phyloP scores from a whole-genome alignment of 2,329 filamentous ascomycete genomes.

The Aureobasidium namibiae region DNA sequence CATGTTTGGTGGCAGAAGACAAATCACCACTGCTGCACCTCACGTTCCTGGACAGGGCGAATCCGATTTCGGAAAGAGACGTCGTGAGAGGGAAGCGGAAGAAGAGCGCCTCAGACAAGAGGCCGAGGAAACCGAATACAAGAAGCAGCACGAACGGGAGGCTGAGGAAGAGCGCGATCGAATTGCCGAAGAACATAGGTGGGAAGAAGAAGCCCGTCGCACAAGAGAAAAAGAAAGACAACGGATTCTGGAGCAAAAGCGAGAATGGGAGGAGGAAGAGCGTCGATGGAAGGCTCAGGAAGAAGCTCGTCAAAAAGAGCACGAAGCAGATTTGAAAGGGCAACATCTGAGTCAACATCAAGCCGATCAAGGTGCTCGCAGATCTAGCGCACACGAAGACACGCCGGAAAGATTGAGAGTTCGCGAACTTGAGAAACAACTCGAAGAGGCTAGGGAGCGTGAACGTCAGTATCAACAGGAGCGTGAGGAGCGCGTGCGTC shows the following conservation, averaged over 20 bases:
- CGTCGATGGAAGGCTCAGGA: slow-evolving; percentile 70
- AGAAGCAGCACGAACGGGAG: slow-evolving; percentile 47
- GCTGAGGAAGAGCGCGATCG: slow-evolving; percentile 55
- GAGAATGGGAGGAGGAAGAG: slow-evolving; percentile 71
- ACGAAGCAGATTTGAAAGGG: slow-evolving; percentile 65
- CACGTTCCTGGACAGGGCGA: slow-evolving; percentile 59
- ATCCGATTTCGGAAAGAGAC: slow-evolving; percentile 72
- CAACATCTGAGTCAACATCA: slow-evolving; percentile 85
- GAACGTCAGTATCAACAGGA: slow-evolving; percentile 57
- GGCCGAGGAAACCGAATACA: slow-evolving; percentile 45
- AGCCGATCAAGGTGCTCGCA: slow-evolving; percentile 49
- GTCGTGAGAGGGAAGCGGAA: slow-evolving; percentile 48
- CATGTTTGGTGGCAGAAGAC: slow-evolving; percentile 79
- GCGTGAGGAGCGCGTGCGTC: slow-evolving; percentile 44
- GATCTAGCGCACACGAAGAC: slow-evolving; percentile 30
- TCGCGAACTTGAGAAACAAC: slow-evolving; percentile 67
- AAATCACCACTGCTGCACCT: slow-evolving; percentile 80
- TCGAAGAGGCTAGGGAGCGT: slow-evolving; percentile 59
- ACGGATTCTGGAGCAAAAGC: slow-evolving; percentile 58
- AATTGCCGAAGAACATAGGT: slow-evolving; percentile 56
- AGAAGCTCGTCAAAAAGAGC: slow-evolving; percentile 61
- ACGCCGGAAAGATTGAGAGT: slow-evolving; percentile 59
- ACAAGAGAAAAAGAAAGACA: slow-evolving; percentile 51
- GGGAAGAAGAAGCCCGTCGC: slow-evolving; percentile 57
- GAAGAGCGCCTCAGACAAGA: slow-evolving; percentile 42